Base-by-base conservation (phyloP, 179 eudicot genomes). In the Heliamphora pulchella region DNA sequence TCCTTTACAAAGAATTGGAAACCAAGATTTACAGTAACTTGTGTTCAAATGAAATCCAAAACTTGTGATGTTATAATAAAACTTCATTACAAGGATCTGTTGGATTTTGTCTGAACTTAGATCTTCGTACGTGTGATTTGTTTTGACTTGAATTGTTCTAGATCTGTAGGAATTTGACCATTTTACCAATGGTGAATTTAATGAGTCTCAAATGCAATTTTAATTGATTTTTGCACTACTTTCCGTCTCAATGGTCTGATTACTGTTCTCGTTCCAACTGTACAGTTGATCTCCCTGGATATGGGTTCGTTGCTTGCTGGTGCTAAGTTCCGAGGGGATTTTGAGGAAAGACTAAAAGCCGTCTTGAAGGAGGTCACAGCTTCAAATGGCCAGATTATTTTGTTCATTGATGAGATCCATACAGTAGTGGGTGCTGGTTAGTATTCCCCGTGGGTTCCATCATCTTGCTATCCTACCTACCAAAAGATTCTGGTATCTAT, bases 301-400 rank as follows among this genome's bases (percentile, higher is more conserved):
- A 96, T 94, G 97, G 98, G 99, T 74, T 88, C 97, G 10, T 84
- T 96, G 87, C 91, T 96, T 69, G 99, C 99, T 85, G 98, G 98
- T 86, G 99, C 99, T 44, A 94, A 94, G 84, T 96, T 80, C 83
- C 89, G 99, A 76, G 99, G 98, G 76, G 99, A 96, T 79, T 96
- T 96, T 81, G 98, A 96, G 86, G 98, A 94, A 84, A 91, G 99
- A 84, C 91, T 94, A 70, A 94, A 94, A 87, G 98, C 98, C 81
- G 96, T 96, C 50, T 82, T 96, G 80, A 96, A 96, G 87, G 99
- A 96, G 87, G 99, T 96, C 71, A 87, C 90, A 62, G 87, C 97
- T 76, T 96, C 99, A 43, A 96, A 96, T 82, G 99, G 99, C 70
- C 94, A 96, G 79, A 90, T 94, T 75, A 92, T 96, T 76, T 85